phyloP scores from a whole-genome alignment of 345 rosid genomes.

The Geranium rotundifolium region DNA sequence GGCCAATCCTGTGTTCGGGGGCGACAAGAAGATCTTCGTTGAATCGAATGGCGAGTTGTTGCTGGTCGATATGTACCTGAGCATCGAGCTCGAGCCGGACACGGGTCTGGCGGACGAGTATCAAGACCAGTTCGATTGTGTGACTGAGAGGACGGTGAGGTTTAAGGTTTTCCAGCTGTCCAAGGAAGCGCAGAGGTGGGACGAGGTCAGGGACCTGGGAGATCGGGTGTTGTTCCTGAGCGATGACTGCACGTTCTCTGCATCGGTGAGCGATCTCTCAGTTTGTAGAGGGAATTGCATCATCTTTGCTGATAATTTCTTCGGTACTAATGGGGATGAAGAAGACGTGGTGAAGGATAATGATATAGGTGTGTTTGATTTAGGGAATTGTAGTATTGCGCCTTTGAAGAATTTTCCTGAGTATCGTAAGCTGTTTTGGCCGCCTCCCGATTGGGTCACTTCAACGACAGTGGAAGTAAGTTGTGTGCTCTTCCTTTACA shows the following conservation, averaged over 20 bases:
- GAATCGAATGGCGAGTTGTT: conserved; percentile 62
- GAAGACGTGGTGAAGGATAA: conserved; percentile 20
- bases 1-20: conserved; percentile 56
- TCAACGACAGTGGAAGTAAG: conserved; percentile 39
- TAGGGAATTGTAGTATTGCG: conserved; percentile 41
- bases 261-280: conserved; percentile 36
- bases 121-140: conserved; percentile 22
- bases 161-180: conserved; percentile 59
- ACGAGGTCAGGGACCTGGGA: conserved; percentile 34
- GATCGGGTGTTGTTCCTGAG: conserved; percentile 70
- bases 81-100: conserved; percentile 41
- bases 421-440: conserved; percentile 68
- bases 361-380: conserved; percentile 56
- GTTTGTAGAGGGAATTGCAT: conserved; percentile 45
- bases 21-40: conserved; percentile 81
- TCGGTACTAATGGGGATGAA: conserved; percentile 25
- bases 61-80: conserved; percentile 74
- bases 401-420: conserved; percentile 34
- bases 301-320: conserved; percentile 49
- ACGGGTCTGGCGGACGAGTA: conserved; percentile 18
- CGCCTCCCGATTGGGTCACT: conserved; percentile 66
- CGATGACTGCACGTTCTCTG: conserved; percentile 69
- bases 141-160: conserved; percentile 66
- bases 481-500: conserved; percentile 1
- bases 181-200: conserved; percentile 38